Evolutionary conservation across 768 basidiomycete genomes (phyloP), one percentile per base, ranked within the genome.

Genomic region (Coprinopsis cinerea): DNA sequence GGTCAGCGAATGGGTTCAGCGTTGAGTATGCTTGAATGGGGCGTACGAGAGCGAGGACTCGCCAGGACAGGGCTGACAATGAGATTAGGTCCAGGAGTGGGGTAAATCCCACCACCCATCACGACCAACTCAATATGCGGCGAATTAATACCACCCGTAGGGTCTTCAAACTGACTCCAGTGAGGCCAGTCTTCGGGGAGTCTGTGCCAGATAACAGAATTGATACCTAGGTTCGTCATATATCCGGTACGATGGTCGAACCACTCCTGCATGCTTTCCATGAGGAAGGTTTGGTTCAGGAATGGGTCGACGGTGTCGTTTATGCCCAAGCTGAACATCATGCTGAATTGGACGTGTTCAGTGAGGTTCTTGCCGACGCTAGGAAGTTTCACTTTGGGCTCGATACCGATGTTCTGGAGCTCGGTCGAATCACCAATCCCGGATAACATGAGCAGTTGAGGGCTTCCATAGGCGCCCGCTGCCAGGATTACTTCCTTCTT

Each of bases 131-230:
- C 52, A 9, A 53, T 17, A 49, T 62, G 61, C 17, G 61, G 57
- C 4, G 55, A 52, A 25, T 48, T 54, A 4, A 43, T 48, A 6
- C 57, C 58, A 23, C 56, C 17, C 25, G 57, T 35, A 1, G 62
- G 60, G 28, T 63, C 62, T 5, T 51, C 22, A 14, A 49, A 41
- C 5, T 26, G 51, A 3, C 49, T 36, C 42, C 57, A 57, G 13
- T 49, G 50, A 15, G 52, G 41, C 11, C 54, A 57, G 62, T 15
- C 61, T 65, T 34, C 69, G 59, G 71, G 64, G 62, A 53, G 51
- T 62, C 72, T 49, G 53, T 59, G 13, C 55, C 56, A 53, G 43
- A 53, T 34, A 53, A 67, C 32, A 65, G 67, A 32, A 57, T 75
- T 51, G 57, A 62, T 49, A 60, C 70, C 47, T 64, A 73, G 56